These are phyloP conservation scores for Thermothelomyces thermophilus DNA, from an alignment of 2,329 filamentous ascomycete species.

Conservation along the genomic window DNA sequence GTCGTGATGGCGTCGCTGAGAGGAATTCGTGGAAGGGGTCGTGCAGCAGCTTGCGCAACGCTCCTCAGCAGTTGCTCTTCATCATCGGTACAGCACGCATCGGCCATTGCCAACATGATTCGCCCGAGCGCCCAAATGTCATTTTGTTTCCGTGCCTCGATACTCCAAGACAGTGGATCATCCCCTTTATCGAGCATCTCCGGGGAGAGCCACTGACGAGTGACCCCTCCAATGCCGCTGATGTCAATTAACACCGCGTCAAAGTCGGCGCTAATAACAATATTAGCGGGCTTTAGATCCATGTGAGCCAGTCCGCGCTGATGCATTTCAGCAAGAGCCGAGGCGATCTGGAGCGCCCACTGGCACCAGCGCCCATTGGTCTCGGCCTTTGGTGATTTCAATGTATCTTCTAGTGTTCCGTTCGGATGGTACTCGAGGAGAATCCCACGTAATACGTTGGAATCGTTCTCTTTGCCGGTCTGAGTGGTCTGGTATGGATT, in stretches of 20 bases:
- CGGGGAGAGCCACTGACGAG: slow-evolving; percentile 21
- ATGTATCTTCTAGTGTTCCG: slow-evolving; percentile 17
- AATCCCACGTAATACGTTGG: slow-evolving; percentile 17
- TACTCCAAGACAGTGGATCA: slow-evolving; percentile 18
- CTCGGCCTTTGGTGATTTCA: slow-evolving; percentile 14
- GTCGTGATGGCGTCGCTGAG: neutral
- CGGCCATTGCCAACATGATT: slow-evolving; percentile 15
- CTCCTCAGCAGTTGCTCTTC: slow-evolving; percentile 5
- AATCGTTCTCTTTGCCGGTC: neutral
- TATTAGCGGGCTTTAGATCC: slow-evolving; percentile 24
- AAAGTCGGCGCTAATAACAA: slow-evolving; percentile 15
- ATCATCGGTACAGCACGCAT: slow-evolving; percentile 1
- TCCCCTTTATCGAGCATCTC: slow-evolving; percentile 17
- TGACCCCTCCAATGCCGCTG: slow-evolving; percentile 20
- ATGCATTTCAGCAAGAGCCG: slow-evolving; percentile 19
- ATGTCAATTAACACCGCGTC: slow-evolving; percentile 23
- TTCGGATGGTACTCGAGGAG: slow-evolving; percentile 23
- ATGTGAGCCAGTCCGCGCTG: slow-evolving; percentile 21
- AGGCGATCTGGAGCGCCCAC: slow-evolving; percentile 22
- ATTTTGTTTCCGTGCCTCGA: slow-evolving; percentile 19
- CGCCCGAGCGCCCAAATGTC: slow-evolving; percentile 21
- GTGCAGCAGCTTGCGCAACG: slow-evolving; percentile 2
- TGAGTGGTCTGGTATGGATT: slow-evolving; percentile 11
- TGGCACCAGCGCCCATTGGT: slow-evolving; percentile 15
- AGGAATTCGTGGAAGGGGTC: slow-evolving; percentile 1